Conservation (phyloP, 805 yeast species). For the Candida insectorum region DNA sequence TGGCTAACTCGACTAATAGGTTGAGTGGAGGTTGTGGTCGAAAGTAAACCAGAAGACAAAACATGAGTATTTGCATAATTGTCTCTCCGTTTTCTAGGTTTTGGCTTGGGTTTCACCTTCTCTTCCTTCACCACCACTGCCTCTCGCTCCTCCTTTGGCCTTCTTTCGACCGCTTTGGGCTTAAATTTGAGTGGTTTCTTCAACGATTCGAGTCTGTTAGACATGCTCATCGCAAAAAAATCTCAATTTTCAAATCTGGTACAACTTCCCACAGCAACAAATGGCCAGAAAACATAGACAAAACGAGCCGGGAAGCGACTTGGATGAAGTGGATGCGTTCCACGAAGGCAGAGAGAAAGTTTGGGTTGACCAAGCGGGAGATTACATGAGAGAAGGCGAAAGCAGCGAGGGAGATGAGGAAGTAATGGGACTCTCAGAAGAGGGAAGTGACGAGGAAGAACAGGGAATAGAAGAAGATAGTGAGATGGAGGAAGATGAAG, state of each 20-base stretch:
- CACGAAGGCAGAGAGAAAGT: slow-evolving; percentile 57
- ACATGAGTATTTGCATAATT: slow-evolving; percentile 54
- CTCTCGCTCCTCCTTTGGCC: slow-evolving; percentile 80
- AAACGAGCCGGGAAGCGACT: slow-evolving; percentile 44
- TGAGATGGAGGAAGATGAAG: slow-evolving; percentile 29
- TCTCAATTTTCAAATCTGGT: slow-evolving; percentile 1
- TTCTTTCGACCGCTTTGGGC: slow-evolving; percentile 85
- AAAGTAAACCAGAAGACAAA: slow-evolving; percentile 70
- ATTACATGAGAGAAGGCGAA: slow-evolving; percentile 23
- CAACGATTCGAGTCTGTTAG: slow-evolving; percentile 41
- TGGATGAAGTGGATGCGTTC: slow-evolving; percentile 73
- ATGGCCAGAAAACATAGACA: slow-evolving; percentile 20
- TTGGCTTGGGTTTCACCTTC: slow-evolving; percentile 11
- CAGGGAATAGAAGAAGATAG: slow-evolving; percentile 46
- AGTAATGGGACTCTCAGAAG: slow-evolving; percentile 33
- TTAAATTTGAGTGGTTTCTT: slow-evolving; percentile 66
- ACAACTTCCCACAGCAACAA: background rate
- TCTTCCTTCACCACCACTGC: slow-evolving; percentile 45
- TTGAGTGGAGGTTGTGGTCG: slow-evolving; percentile 45
- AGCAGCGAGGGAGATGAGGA: slow-evolving; percentile 36
- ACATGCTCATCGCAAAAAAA: slow-evolving; percentile 20
- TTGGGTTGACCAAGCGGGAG: slow-evolving; percentile 55
- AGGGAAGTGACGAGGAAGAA: slow-evolving; percentile 22
- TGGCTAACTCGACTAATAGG: too few species aligned
- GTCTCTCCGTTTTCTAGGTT: slow-evolving; percentile 21